These are phyloP conservation scores for Aspergillus hortae DNA, from an alignment of 2,329 filamentous ascomycete genomes.

Conservation along the genomic window DNA sequence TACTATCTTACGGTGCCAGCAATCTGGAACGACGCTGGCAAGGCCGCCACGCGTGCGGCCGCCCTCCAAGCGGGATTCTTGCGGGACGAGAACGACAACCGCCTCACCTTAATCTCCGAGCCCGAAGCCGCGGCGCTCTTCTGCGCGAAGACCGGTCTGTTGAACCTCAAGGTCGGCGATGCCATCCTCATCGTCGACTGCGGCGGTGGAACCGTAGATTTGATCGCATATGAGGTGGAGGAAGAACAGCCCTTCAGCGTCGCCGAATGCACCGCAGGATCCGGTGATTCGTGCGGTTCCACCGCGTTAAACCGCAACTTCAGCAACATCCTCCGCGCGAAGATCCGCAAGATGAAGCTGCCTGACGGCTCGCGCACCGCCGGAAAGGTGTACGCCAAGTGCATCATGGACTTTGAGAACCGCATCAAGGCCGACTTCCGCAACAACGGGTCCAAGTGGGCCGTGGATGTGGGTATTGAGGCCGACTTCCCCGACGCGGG, in stretches of 20 bases:
- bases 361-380: constrained; percentile 95
- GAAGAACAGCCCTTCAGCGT: constrained; percentile 97
- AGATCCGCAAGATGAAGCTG: constrained; percentile 99
- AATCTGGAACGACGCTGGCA: constrained; percentile 98
- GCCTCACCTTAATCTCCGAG: constrained; percentile 89
- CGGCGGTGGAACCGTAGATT: constrained; percentile 95
- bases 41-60: constrained; percentile 90
- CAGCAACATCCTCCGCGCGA: constrained; percentile 93
- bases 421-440: constrained; percentile 99
- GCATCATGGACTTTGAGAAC: constrained; percentile 99
- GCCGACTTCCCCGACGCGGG: constrained; percentile 96
- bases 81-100: constrained; percentile 95
- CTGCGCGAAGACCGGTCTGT: constrained; percentile 91
- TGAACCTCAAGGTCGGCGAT: constrained; percentile 97
- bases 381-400: constrained; percentile 96
- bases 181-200: constrained; percentile 98
- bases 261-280: constrained; percentile 93
- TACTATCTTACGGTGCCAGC: constrained; percentile 99
- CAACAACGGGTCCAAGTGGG: constrained; percentile 99
- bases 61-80: constrained; percentile 97
- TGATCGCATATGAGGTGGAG: constrained; percentile 98
- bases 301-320: constrained; percentile 97
- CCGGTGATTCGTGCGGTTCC: constrained; percentile 96
- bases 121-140: constrained; percentile 96
- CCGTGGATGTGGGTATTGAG: constrained; percentile 97